phyloP scores from a whole-genome alignment of 1,284 basidiomycete genomes.

The Agroathelia rolfsii region DNA sequence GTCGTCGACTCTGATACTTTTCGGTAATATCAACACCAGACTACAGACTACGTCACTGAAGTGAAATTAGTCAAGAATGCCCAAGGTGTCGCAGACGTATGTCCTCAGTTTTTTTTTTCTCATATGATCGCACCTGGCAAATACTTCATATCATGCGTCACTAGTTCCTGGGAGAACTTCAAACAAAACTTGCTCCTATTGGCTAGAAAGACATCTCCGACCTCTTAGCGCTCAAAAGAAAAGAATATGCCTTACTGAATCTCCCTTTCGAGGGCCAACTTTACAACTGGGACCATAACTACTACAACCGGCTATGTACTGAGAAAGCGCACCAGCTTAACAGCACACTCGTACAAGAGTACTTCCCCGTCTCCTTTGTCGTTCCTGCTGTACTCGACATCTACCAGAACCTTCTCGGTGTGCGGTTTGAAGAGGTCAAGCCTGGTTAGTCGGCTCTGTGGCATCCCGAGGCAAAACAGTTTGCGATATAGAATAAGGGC shows the following conservation, averaged over 20 bases:
- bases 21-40: too few species aligned
- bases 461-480: conserved; percentile 76
- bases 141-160: too few species aligned
- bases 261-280: conserved; percentile 59
- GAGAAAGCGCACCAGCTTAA: conserved; percentile 62
- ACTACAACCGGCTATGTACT: conserved; percentile 63
- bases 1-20: conserved; percentile 4
- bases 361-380: conserved; percentile 75
- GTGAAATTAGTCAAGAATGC: conserved; percentile 77
- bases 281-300: conserved; percentile 63
- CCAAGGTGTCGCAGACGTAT: conserved; percentile 42
- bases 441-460: conserved; percentile 41
- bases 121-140: conserved; percentile 2
- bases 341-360: conserved; percentile 71
- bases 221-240: conserved; percentile 63
- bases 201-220: conserved; percentile 54
- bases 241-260: conserved; percentile 51
- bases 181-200: conserved; percentile 63
- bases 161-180: conserved; percentile 64
- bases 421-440: conserved; percentile 59
- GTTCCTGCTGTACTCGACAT: conserved; percentile 73
- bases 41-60: conserved; percentile 72
- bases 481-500: conserved; percentile 71
- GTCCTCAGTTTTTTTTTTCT: conserved; percentile 7
- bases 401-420: conserved; percentile 71